Evolutionary conservation across 257 asterid species (phyloP).

Genomic region (Schizonepeta tenuifolia): DNA sequence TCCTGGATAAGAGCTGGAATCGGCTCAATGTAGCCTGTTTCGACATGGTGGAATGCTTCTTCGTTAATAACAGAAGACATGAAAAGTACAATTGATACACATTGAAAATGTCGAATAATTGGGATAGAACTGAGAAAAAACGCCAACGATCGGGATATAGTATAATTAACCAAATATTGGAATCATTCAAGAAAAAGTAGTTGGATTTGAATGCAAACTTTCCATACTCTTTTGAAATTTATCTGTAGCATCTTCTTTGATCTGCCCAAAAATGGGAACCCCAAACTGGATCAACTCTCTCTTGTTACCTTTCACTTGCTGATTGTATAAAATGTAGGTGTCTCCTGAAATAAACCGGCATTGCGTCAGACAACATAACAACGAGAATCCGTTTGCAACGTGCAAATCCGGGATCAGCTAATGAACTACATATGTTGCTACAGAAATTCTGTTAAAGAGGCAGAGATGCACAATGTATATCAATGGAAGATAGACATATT

Average conservation of each 20-base stretch:
- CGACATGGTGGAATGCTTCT: slow-evolving; percentile 10
- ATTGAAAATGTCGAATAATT: too few relatives aligned
- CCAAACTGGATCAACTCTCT: slow-evolving; percentile 97
- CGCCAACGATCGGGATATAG: too few relatives aligned
- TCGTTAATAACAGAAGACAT: background rate
- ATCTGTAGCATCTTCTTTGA: slow-evolving; percentile 58
- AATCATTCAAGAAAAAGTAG: background rate
- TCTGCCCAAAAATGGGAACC: slow-evolving; percentile 80
- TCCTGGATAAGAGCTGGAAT: slow-evolving; percentile 80
- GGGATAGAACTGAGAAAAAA: too few relatives aligned
- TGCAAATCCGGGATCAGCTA: background rate
- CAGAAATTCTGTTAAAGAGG: slow-evolving; percentile 4
- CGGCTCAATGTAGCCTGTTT: slow-evolving; percentile 75
- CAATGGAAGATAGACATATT: background rate
- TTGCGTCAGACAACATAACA: background rate
- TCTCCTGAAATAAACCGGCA: slow-evolving; percentile 62
- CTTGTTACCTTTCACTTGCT: slow-evolving; percentile 83
- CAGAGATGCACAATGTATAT: slow-evolving; percentile 31
- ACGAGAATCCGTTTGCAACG: background rate
- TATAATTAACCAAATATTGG: background rate
- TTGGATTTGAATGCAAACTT: background rate
- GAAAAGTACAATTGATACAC: too few relatives aligned
- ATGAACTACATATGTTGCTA: background rate
- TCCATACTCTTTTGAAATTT: slow-evolving; percentile 56
- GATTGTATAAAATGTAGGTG: slow-evolving; percentile 86